Evolutionary conservation across 495 filamentous ascomycete genomes (phyloP).

Genomic region (Penicillium longicatenatum): DNA sequence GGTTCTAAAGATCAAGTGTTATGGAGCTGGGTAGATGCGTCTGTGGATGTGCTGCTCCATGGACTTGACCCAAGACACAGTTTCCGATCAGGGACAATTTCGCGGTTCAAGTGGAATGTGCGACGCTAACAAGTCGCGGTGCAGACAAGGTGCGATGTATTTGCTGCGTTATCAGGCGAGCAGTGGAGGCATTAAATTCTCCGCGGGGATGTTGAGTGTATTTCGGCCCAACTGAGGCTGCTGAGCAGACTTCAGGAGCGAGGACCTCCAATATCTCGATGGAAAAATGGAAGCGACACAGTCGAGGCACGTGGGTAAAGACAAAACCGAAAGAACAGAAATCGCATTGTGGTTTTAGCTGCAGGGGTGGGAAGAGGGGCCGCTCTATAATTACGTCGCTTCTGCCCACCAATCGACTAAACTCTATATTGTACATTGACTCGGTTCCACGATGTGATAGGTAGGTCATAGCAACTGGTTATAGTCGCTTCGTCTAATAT

Average conservation of each 20-base stretch:
- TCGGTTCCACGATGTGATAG: constrained; percentile 15
- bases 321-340: constrained; percentile 7
- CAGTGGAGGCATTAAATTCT: neutral
- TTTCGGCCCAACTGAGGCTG: neutral
- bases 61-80: neutral
- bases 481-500: neutral
- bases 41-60: constrained; percentile 3
- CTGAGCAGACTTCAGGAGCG: neutral
- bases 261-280: neutral
- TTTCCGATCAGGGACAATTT: neutral
- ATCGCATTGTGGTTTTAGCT: constrained; percentile 44
- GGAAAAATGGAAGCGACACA: neutral
- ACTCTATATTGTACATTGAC: neutral
- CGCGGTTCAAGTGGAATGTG: neutral
- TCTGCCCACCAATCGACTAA: constrained; percentile 21
- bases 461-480: constrained; percentile 6
- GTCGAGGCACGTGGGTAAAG: neutral
- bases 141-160: no score
- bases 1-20: neutral
- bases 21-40: neutral
- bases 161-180: no score
- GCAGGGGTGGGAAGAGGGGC: constrained; percentile 33
- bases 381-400: constrained; percentile 39
- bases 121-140: neutral
- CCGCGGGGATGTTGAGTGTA: neutral